Conservation (phyloP, 306 rosid genomes). For the Biancaea sappan region DNA sequence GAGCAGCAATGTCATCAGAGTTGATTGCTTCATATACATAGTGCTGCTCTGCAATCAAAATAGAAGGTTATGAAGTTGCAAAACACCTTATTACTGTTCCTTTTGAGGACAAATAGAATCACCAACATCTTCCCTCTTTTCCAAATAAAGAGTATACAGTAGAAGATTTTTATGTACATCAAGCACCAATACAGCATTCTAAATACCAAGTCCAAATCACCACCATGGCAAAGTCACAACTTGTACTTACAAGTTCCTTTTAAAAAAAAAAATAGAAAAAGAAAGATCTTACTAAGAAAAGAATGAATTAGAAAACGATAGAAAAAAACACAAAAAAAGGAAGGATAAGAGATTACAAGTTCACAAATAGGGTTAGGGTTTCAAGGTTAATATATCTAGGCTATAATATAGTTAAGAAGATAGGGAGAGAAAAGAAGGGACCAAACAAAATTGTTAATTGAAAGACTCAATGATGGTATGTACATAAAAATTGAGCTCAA, state of each 20-base stretch:
- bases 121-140: constrained; percentile 1
- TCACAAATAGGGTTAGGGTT: too few relatives aligned
- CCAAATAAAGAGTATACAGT: neutral
- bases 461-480: neutral
- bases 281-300: too few relatives aligned
- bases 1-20: constrained; percentile 82
- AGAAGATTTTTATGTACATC: neutral
- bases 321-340: too few relatives aligned
- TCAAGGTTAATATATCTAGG: too few relatives aligned
- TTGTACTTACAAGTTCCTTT: neutral
- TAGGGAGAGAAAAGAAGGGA: neutral
- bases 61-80: constrained; percentile 33
- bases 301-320: too few relatives aligned
- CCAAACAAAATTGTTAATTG: neutral
- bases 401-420: neutral
- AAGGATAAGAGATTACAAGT: too few relatives aligned
- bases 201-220: neutral
- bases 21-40: constrained; percentile 65
- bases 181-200: neutral
- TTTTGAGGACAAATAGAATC: constrained; percentile 8
- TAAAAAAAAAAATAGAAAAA: too few relatives aligned
- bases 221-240: neutral
- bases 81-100: neutral
- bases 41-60: constrained; percentile 54
- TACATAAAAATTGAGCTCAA: neutral